Base-by-base conservation (phyloP, 345 rosid species). In the Trapa incisa region DNA sequence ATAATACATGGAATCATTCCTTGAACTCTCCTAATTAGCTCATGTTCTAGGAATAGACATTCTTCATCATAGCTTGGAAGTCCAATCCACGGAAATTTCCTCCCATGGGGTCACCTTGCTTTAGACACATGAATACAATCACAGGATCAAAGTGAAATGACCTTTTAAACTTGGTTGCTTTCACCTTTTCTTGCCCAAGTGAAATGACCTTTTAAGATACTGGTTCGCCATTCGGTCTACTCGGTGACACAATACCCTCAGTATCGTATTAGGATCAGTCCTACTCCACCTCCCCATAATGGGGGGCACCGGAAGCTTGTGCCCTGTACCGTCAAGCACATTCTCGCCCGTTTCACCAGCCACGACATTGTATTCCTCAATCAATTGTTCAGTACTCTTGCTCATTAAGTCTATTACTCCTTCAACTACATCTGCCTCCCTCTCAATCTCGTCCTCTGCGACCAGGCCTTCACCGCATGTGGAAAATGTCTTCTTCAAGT, bases 401-500 rank as follows among this genome's bases (percentile, higher is more conserved):
- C 91, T 83, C 96, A 88, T 87, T 48, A 93, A 73, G 22, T 75
- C 72, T 61, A 88, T 75, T 61, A 93, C 94, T 14, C 92, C 94
- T 69, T 88, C 95, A 50, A 87, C 92, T 8, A 74, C 76, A 73
- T 86, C 87, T 0, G 91, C 92, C 66, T 94, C 97, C 67, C 77
- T 81, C 5, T 83, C 84, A 57, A 87, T 92, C 0, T 75, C 71
- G 13, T 86, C 91, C 72, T 88, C 92, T 2, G 73, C 75, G 61
- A 91, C 78, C 81, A 87, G 71, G 4, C 98, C 96, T 81, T 88
- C 97, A 0, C 86, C 97, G 17, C 92, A 86, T 3, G 89, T 75
- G 56, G 86, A 84, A 38, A 94, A 87, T 0, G 80, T 78, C 67
- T 77, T 83, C 68, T 88, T 91, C 73, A 91, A 77, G 75, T 76